These are phyloP conservation scores for Hygrophila difformis DNA, from an alignment of 257 asterid species.

Conservation along the genomic window DNA sequence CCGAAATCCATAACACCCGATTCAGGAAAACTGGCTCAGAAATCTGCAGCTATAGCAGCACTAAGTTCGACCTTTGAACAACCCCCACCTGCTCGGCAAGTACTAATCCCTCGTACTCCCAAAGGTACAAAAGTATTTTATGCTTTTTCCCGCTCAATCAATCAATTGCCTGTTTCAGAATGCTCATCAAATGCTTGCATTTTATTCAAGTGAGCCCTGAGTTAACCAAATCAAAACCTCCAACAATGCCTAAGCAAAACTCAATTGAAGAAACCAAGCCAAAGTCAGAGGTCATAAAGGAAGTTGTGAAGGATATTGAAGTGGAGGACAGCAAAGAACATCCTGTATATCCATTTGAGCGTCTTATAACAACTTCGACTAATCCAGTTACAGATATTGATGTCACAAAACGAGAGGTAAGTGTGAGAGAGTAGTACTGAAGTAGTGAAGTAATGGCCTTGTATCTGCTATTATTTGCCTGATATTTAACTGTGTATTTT, in stretches of 20 bases:
- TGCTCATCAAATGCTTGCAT: background rate
- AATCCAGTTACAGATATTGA: conserved; percentile 72
- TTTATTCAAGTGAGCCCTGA: conserved; percentile 47
- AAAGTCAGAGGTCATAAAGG: conserved; percentile 78
- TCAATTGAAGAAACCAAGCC: conserved; percentile 48
- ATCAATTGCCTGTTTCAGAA: background rate
- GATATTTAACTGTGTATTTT: conserved; percentile 11
- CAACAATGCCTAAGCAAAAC: conserved; percentile 47
- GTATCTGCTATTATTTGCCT: conserved; percentile 1
- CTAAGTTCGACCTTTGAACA: conserved; percentile 55
- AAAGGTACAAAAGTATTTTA: conserved; percentile 71
- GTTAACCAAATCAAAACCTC: conserved; percentile 30
- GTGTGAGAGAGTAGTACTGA: background rate
- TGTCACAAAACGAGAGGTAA: conserved; percentile 87
- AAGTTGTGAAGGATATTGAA: conserved; percentile 75
- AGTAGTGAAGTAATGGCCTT: no score
- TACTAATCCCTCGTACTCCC: conserved; percentile 49
- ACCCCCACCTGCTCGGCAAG: conserved; percentile 51
- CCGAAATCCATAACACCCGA: conserved; percentile 89
- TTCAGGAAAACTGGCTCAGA: conserved; percentile 39
- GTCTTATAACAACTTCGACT: conserved; percentile 53
- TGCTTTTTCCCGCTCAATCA: conserved; percentile 5
- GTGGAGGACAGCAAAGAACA: conserved; percentile 83
- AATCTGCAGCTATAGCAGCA: conserved; percentile 68
- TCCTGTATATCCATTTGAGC: conserved; percentile 56